A percentile compares a stretch with the other conserved stretches of the same genome.
Conservation (phyloP, 495 filamentous ascomycete species). For the Hypoxylon subgilvum region DNA sequence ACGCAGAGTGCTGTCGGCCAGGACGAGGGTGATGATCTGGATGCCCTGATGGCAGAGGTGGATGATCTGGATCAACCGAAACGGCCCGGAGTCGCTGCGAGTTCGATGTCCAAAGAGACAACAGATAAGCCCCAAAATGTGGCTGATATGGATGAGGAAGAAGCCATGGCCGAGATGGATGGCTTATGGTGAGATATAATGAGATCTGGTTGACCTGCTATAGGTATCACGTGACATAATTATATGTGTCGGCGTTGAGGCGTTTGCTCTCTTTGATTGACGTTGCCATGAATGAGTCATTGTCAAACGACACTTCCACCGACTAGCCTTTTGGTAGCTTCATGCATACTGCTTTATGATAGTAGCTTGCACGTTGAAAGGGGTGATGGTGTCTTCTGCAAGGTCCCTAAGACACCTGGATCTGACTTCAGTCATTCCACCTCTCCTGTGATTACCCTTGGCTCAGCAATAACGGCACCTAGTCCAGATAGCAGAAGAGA, state of each 20-base stretch:
- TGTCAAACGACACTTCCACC: no score
- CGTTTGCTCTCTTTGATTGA: no score
- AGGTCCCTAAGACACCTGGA: no score
- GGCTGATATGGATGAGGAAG: constrained; percentile 64
- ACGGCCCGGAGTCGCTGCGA: not conserved
- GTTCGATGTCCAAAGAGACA: constrained; percentile 13
- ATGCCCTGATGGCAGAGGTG: constrained; percentile 56
- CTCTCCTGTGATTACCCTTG: no score
- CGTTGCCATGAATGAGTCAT: no score
- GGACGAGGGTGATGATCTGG: constrained; percentile 51
- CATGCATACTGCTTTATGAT: no score
- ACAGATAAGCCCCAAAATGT: constrained; percentile 27
- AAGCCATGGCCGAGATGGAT: constrained; percentile 71
- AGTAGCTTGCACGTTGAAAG: no score
- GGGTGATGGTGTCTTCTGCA: no score
- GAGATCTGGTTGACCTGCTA: not conserved
- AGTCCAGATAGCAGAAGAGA: no score
- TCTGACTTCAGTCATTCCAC: no score
- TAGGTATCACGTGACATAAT: not conserved
- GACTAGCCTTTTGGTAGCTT: no score
- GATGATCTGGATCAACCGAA: constrained; percentile 35
- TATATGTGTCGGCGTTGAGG: constrained; percentile 7
- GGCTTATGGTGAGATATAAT: constrained; percentile 57
- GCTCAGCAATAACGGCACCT: no score
- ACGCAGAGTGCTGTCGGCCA: constrained; percentile 14